These are phyloP conservation scores for Vigna hirtella DNA, from an alignment of 306 rosid genomes.

Conservation along the genomic window DNA sequence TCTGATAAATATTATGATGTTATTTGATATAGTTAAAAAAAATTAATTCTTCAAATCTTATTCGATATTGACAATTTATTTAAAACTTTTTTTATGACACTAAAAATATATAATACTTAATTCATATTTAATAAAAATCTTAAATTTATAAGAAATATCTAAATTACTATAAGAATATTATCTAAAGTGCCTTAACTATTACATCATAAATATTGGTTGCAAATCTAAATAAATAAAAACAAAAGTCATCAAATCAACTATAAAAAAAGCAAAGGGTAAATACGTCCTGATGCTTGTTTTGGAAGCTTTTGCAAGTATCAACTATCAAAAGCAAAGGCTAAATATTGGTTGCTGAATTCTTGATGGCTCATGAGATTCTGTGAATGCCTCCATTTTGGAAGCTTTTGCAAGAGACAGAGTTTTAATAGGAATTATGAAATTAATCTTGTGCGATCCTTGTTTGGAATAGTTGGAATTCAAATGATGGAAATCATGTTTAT, in stretches of 20 bases:
- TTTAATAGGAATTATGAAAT: not conserved
- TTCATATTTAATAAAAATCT: no score
- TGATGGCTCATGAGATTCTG: not conserved
- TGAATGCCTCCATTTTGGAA: not conserved
- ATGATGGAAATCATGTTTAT: not conserved
- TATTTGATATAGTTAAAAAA: no score
- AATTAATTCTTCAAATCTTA: no score
- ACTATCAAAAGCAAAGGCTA: not conserved
- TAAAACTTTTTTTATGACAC: no score
- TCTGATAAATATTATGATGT: no score
- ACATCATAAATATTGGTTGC: not conserved
- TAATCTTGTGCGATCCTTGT: no score
- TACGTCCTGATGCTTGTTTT: not conserved
- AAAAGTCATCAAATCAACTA: not conserved
- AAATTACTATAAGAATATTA: not conserved
- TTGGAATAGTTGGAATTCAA: not conserved
- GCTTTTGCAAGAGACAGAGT: not conserved
- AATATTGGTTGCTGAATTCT: not conserved
- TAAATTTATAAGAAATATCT: no score
- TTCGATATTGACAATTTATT: no score
- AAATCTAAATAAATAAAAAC: not conserved
- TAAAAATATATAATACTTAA: no score
- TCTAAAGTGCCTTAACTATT: not conserved
- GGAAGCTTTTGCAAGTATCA: no score
- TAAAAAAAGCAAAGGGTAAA: not conserved